Percentiles rank a stretch among this genome's conserved stretches.
Conservation (phyloP, 805 yeast genomes). For the Saturnispora ahearnii region DNA sequence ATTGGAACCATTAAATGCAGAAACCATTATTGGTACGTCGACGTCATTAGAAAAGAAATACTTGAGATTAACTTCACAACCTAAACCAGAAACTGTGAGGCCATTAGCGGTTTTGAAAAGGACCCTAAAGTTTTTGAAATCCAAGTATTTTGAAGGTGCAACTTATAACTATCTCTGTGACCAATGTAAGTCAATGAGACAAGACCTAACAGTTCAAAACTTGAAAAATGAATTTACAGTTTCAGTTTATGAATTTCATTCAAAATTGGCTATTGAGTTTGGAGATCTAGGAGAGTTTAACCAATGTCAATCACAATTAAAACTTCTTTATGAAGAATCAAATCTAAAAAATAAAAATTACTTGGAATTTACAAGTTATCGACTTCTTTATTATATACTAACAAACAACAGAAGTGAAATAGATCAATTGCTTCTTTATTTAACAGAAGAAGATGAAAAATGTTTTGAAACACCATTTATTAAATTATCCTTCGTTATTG, state of each 20-base stretch:
- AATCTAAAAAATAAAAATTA: conserved; percentile 26
- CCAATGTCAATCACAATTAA: conserved; percentile 83
- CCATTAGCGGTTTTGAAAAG: conserved; percentile 55
- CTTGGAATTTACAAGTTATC: conserved; percentile 63
- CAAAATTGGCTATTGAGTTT: conserved; percentile 74
- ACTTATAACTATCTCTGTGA: conserved; percentile 74
- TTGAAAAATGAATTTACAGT: conserved; percentile 71
- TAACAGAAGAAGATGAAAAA: conserved; percentile 12
- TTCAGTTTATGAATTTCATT: conserved; percentile 75
- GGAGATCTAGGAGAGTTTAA: conserved; percentile 89
- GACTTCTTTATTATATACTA: conserved; percentile 64
- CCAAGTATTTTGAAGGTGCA: conserved; percentile 41
- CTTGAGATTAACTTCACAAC: conserved; percentile 80
- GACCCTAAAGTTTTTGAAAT: conserved; percentile 45
- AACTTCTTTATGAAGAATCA: conserved; percentile 43
- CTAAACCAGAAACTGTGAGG: conserved; percentile 76
- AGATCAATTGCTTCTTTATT: conserved; percentile 30
- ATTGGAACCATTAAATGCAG: conserved; percentile 8
- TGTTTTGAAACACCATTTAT: conserved; percentile 19
- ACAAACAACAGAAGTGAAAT: conserved; percentile 59
- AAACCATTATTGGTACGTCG: conserved; percentile 51
- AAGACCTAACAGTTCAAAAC: conserved; percentile 88
- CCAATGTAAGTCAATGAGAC: conserved; percentile 87
- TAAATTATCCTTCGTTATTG: conserved; percentile 29
- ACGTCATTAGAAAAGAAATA: conserved; percentile 66